Evolutionary conservation across 73 alveolate genomes (phyloP), one percentile per base, ranked within the genome.

Genomic region (Paramecium octaurelia): DNA sequence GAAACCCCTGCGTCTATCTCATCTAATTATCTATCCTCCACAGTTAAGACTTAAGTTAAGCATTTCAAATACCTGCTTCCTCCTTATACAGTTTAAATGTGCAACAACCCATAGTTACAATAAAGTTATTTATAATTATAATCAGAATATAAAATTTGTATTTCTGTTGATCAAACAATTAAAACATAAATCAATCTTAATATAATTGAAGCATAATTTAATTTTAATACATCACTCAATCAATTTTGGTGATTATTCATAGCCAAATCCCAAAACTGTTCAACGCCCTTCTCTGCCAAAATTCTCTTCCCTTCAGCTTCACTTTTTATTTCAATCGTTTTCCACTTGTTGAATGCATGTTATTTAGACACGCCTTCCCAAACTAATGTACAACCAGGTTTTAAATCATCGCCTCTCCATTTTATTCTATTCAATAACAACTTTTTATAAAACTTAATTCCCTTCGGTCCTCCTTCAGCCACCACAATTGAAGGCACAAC

Each of bases 401-500:
- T 88, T 20, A 42, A 24, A 16, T 70, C 87, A 21, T 88, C 80
- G 12, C 46, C 92, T 44, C 27, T 86, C 99, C 99, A 97, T 73
- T 96, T 92, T 12, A 97, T 95, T 88, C 99, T 93, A 24, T 97
- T 77, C 24, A 97, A 91, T 86, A 97, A 80, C 31, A 97, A 90
- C 50, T 95, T 94, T 89, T 96, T 97, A 92, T 92, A 97, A 48
- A 92, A 95, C 89, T 96, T 94, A 27, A 97, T 96, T 6, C 99
- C 99, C 68, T 96, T 86, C 18, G 96, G 95, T 18, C 99, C 99
- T 29, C 99, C 99, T 93, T 97, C 99, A 48, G 96, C 98, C 2
- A 96, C 77, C 34, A 97, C 96, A 34, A 97, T 40, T 35, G 93
- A 85, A 14, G 98, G 98, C n/a, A 94, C 88, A 6, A 93, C 92